Conservation (phyloP, 805 yeast genomes). For the Pichia cephalocereana region DNA sequence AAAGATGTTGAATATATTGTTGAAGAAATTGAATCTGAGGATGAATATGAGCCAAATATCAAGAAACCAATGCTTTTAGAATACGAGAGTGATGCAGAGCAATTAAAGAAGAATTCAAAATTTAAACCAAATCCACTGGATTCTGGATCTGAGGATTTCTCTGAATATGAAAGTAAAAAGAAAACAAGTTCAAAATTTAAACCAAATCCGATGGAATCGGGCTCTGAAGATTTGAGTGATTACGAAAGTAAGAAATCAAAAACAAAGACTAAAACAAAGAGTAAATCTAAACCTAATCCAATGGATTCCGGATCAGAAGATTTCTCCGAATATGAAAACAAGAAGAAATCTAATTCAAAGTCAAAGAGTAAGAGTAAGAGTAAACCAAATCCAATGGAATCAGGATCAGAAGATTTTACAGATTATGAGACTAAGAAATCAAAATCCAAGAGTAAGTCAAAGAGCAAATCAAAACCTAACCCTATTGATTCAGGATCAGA, state of each 20-base stretch:
- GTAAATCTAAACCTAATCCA: not conserved
- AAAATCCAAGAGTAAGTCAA: conserved; percentile 5
- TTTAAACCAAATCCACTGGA: not conserved
- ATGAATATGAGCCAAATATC: not conserved
- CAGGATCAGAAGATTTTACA: too few relatives aligned
- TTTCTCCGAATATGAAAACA: not conserved
- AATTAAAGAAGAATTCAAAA: not conserved
- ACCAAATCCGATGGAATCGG: too few relatives aligned
- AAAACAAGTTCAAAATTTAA: too few relatives aligned
- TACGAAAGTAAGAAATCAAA: too few relatives aligned
- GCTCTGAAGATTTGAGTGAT: too few relatives aligned
- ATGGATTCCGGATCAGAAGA: conserved; percentile 1
- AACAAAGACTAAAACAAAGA: conserved; percentile 6
- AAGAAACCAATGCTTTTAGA: not conserved
- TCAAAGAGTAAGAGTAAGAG: not conserved
- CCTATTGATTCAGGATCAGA: not conserved
- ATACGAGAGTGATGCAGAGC: not conserved
- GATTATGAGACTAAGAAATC: too few relatives aligned
- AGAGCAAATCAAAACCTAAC: not conserved
- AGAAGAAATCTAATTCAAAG: not conserved
- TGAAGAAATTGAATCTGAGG: not conserved
- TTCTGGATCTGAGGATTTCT: not conserved
- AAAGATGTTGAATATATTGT: not conserved
- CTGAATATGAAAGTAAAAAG: too few relatives aligned
- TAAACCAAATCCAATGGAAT: too few relatives aligned